Evolutionary conservation across 192 early-diverging fungal species (phyloP).

Genomic region (Dimargaris xerosporica): DNA sequence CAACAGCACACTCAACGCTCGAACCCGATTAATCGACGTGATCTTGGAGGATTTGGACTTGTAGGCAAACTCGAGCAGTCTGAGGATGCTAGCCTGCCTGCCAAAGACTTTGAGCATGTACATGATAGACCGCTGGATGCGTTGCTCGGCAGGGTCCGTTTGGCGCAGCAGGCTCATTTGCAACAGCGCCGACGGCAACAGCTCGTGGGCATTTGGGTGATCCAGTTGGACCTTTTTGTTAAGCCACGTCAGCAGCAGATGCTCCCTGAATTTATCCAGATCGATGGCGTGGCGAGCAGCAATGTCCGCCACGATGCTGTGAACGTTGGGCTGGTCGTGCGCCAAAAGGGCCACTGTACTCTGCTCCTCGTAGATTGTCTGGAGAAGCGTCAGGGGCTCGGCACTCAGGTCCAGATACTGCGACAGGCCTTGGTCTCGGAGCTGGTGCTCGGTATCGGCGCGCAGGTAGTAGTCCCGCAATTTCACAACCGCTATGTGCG

Average conservation of each 20-base stretch:
- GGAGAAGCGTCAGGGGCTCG: conserved; percentile 21
- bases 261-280: conserved; percentile 17
- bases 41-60: conserved; percentile 21
- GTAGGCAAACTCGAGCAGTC: conserved; percentile 34
- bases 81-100: conserved; percentile 20
- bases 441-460: conserved; percentile 31
- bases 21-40: conserved; percentile 35
- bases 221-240: background rate
- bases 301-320: conserved; percentile 21
- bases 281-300: conserved; percentile 22
- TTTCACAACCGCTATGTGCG: background rate
- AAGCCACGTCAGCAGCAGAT: background rate
- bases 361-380: conserved; percentile 22
- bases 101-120: conserved; percentile 30
- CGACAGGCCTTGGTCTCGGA: conserved; percentile 17
- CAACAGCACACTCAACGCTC: conserved; percentile 41
- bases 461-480: conserved; percentile 2
- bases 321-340: conserved; percentile 6
- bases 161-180: conserved; percentile 6
- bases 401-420: conserved; percentile 14
- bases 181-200: conserved; percentile 17
- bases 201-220: background rate
- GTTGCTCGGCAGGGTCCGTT: conserved; percentile 20
- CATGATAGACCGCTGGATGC: conserved; percentile 31
- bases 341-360: background rate